These are phyloP conservation scores for Mucor circinelloides DNA, from an alignment of 371 early-diverging fungal genomes.

Conservation along the genomic window DNA sequence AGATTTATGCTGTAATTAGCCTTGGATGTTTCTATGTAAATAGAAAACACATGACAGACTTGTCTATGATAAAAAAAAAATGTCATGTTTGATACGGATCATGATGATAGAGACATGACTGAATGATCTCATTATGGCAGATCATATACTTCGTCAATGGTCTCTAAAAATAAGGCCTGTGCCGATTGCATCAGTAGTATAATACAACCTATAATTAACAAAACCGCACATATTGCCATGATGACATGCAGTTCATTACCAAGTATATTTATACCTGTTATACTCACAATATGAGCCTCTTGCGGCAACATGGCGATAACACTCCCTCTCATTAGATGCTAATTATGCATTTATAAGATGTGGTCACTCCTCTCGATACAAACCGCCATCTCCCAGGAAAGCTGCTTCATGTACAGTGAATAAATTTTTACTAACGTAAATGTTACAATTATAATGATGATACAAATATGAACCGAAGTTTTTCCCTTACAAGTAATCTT, in stretches of 20 bases:
- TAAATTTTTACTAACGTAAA: conserved; percentile 5
- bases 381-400: neutral
- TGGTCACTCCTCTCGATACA: neutral
- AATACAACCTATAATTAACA: neutral
- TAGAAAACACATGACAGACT: neutral
- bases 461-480: conserved; percentile 12
- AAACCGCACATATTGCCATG: neutral
- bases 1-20: too few species aligned
- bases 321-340: neutral
- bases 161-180: neutral
- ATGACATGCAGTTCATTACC: neutral
- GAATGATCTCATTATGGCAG: neutral
- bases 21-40: neutral
- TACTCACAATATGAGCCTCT: neutral
- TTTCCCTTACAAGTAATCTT: conserved; percentile 1
- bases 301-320: neutral
- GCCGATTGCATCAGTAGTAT: neutral
- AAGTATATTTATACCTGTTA: neutral
- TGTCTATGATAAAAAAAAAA: too few species aligned
- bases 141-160: neutral
- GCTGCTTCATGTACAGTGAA: neutral
- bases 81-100: neutral
- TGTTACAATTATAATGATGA: neutral
- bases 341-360: neutral
- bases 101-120: neutral